phyloP scores from a whole-genome alignment of 805 yeast species.

The Yamadazyma nakazawae region DNA sequence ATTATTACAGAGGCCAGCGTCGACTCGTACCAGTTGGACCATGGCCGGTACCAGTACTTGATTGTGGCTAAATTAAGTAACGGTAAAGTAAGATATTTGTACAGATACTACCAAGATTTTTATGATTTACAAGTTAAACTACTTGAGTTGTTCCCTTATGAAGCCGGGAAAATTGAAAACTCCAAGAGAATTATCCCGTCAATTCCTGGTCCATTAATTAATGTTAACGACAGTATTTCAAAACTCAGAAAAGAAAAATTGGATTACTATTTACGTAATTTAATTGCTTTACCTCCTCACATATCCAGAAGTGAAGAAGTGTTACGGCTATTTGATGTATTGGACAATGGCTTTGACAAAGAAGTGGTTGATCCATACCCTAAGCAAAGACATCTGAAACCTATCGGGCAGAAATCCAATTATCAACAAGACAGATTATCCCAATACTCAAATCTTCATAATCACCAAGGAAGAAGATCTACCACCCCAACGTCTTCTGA shows the following conservation, averaged over 20 bases:
- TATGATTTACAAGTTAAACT: conserved; percentile 87
- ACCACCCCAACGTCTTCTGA: conserved; percentile 26
- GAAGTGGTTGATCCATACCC: conserved; percentile 30
- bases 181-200: conserved; percentile 80
- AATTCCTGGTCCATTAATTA: conserved; percentile 93
- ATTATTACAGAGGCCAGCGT: conserved; percentile 65
- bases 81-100: conserved; percentile 68
- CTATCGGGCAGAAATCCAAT: conserved; percentile 36
- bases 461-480: conserved; percentile 17
- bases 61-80: conserved; percentile 63
- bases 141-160: conserved; percentile 81
- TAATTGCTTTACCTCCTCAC: conserved; percentile 71
- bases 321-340: conserved; percentile 63
- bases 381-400: conserved; percentile 28
- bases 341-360: conserved; percentile 58
- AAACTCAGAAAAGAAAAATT: conserved; percentile 53
- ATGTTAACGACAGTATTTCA: conserved; percentile 72
- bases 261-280: conserved; percentile 50
- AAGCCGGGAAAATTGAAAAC: conserved; percentile 84
- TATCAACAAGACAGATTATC: conserved; percentile 53
- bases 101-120: conserved; percentile 92
- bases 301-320: conserved; percentile 71
- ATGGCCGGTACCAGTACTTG: conserved; percentile 87
- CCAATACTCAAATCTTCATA: conserved; percentile 42
- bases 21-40: conserved; percentile 74